A percentile compares a stretch with the other conserved stretches of the same genome.
Evolutionary conservation across 768 basidiomycete genomes (phyloP).

Genomic region (Tephrocybe sp.): DNA sequence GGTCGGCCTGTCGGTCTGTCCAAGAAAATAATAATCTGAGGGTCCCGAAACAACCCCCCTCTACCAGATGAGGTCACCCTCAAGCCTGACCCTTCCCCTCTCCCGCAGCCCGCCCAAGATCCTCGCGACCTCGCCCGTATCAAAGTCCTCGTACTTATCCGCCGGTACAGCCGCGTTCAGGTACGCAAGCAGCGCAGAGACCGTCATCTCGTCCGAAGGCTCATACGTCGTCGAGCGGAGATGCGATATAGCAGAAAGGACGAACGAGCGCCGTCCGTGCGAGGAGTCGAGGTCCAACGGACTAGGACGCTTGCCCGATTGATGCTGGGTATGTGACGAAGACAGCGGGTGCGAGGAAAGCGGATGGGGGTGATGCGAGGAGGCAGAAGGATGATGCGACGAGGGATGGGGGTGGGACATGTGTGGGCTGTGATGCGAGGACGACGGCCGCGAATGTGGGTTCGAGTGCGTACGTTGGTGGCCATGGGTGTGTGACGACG

Average conservation of each 20-base stretch:
- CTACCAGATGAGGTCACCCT: slow-evolving; percentile 42
- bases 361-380: not conserved
- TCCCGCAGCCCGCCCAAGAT: slow-evolving; percentile 47
- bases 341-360: not conserved
- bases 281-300: slow-evolving; percentile 43
- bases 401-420: not conserved
- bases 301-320: not conserved
- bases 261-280: slow-evolving; percentile 60
- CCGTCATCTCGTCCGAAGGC: slow-evolving; percentile 63
- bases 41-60: not conserved
- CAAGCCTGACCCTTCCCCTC: slow-evolving; percentile 46
- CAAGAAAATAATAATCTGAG: not conserved
- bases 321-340: not conserved
- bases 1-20: too few relatives aligned
- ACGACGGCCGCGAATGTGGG: not conserved
- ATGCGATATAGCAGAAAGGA: slow-evolving; percentile 58
- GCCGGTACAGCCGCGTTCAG: slow-evolving; percentile 75
- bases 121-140: slow-evolving; percentile 68
- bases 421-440: slow-evolving; percentile 20
- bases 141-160: slow-evolving; percentile 83
- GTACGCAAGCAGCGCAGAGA: slow-evolving; percentile 68
- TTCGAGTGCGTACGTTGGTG: slow-evolving; percentile 7
- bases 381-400: not conserved
- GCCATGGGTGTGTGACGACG: not conserved
- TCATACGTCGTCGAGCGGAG: slow-evolving; percentile 72